Conservation (phyloP, 2,329 filamentous ascomycete species). For the Cladorrhinum sp. region DNA sequence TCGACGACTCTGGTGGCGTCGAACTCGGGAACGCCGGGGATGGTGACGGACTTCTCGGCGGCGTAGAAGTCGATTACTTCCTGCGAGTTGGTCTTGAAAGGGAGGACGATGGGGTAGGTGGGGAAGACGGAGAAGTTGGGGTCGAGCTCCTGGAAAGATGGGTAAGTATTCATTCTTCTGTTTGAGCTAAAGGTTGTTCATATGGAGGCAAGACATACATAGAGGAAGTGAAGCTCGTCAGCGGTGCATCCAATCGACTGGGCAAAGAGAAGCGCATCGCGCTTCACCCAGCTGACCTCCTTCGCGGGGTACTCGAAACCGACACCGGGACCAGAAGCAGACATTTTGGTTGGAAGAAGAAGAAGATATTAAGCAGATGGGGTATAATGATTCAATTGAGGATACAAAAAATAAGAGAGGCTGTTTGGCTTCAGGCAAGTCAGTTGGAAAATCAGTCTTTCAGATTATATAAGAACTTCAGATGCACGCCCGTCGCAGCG, state of each 20-base stretch:
- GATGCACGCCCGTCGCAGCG: not conserved
- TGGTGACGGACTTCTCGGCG: slow-evolving; percentile 60
- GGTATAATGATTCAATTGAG: not conserved
- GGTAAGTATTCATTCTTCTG: slow-evolving; percentile 1
- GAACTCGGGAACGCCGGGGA: slow-evolving; percentile 73
- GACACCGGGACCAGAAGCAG: slow-evolving; percentile 52
- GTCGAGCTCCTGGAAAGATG: slow-evolving; percentile 67
- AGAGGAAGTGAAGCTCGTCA: slow-evolving; percentile 92
- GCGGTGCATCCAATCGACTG: slow-evolving; percentile 78
- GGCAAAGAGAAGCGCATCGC: slow-evolving; percentile 86
- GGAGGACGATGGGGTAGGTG: slow-evolving; percentile 79
- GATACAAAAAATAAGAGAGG: not conserved
- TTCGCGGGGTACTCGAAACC: slow-evolving; percentile 77
- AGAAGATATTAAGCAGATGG: slow-evolving; percentile 5
- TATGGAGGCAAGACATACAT: slow-evolving; percentile 55
- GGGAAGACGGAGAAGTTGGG: slow-evolving; percentile 85
- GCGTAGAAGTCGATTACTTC: slow-evolving; percentile 86
- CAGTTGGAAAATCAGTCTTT: not conserved
- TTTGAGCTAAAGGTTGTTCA: not conserved
- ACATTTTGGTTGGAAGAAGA: slow-evolving; percentile 33
- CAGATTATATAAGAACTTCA: not conserved
- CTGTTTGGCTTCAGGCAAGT: not conserved
- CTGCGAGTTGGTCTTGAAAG: slow-evolving; percentile 73
- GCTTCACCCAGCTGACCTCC: slow-evolving; percentile 80
- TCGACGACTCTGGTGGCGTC: slow-evolving; percentile 74